These are phyloP conservation scores for Euphorbia tirucalli DNA, from an alignment of 345 rosid species.

Conservation along the genomic window DNA sequence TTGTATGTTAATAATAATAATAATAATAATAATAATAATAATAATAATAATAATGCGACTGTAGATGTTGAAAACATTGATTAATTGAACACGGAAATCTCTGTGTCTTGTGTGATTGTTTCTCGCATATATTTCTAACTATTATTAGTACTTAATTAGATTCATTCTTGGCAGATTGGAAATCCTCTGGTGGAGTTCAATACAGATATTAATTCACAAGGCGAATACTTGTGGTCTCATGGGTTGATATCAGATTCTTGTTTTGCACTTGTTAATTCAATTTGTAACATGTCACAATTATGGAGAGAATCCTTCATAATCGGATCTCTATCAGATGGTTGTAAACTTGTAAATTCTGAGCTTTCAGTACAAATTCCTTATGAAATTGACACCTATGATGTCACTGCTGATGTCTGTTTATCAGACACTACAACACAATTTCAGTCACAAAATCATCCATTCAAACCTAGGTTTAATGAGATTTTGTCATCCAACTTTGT, in stretches of 20 bases:
- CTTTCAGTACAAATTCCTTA: conserved; percentile 7
- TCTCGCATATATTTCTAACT: no score
- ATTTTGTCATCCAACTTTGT: background rate
- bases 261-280: conserved; percentile 5
- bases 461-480: background rate
- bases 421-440: background rate
- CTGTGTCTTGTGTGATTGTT: no score
- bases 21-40: no score
- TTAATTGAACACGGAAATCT: no score
- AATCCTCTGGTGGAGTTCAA: conserved; percentile 26
- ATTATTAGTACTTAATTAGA: no score
- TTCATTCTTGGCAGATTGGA: no score
- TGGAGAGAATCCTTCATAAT: conserved; percentile 4
- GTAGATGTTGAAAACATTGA: no score
- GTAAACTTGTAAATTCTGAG: background rate
- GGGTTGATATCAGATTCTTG: conserved; percentile 21
- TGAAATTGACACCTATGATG: background rate
- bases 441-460: background rate
- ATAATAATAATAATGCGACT: no score
- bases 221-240: conserved; percentile 23
- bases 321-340: background rate
- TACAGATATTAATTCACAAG: conserved; percentile 3
- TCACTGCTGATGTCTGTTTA: conserved; percentile 15
- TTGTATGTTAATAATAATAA: no score
- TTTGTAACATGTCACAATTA: conserved; percentile 18